These are phyloP conservation scores for Rhynchosporium graminicola DNA, from an alignment of 2,329 filamentous ascomycete genomes.

Conservation along the genomic window DNA sequence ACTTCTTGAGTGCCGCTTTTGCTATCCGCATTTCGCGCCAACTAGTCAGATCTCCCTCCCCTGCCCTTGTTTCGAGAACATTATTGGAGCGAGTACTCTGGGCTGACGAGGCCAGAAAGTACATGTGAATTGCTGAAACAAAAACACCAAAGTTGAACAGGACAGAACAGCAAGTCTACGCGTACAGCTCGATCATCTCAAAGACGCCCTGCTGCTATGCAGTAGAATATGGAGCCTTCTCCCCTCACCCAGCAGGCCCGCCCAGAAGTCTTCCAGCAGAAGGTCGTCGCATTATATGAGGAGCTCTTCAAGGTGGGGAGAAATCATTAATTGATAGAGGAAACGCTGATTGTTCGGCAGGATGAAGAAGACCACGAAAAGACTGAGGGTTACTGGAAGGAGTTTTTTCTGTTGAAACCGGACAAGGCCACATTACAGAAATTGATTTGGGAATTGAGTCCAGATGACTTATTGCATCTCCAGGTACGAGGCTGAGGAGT, in stretches of 20 bases:
- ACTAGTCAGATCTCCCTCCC: slow-evolving; percentile 17
- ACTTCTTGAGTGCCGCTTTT: not conserved
- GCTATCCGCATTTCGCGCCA: not conserved
- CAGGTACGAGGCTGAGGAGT: slow-evolving; percentile 61
- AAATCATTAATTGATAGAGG: not conserved
- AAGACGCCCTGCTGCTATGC: slow-evolving; percentile 34
- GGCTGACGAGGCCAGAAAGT: slow-evolving; percentile 19
- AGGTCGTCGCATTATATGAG: slow-evolving; percentile 89
- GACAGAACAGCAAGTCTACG: not conserved
- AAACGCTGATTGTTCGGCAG: slow-evolving; percentile 43
- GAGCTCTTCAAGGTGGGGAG: slow-evolving; percentile 69
- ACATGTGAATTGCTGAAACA: slow-evolving; percentile 13
- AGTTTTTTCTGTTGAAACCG: slow-evolving; percentile 89
- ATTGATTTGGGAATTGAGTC: slow-evolving; percentile 68
- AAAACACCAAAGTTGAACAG: slow-evolving; percentile 13
- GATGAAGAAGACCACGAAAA: slow-evolving; percentile 68
- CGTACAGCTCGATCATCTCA: not conserved
- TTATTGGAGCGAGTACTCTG: not conserved
- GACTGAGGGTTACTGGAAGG: slow-evolving; percentile 90
- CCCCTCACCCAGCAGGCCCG: slow-evolving; percentile 90
- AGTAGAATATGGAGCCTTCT: slow-evolving; percentile 74
- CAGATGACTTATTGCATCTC: slow-evolving; percentile 73
- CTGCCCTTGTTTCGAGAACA: slow-evolving; percentile 11
- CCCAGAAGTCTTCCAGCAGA: slow-evolving; percentile 89
- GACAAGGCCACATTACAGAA: slow-evolving; percentile 68